Conservation (phyloP, 208 protist genomes). For the Leishmania guyanensis region DNA sequence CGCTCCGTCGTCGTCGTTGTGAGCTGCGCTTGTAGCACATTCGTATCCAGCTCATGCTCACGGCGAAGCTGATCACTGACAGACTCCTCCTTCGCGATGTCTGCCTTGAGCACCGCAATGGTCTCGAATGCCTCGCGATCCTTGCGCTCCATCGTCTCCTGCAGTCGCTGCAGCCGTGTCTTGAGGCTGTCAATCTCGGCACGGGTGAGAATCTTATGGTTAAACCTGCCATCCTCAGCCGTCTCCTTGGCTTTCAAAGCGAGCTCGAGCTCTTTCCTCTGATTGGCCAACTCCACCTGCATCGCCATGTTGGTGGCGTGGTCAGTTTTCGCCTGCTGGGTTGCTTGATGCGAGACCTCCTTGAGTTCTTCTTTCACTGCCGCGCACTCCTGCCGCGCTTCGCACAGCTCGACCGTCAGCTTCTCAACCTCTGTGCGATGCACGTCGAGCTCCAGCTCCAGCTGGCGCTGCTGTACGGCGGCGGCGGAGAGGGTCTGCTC, state of each 20-base stretch:
- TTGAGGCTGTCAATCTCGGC: slow-evolving; percentile 85
- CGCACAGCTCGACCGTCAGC: slow-evolving; percentile 47
- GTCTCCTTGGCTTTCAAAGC: slow-evolving; percentile 50
- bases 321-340: slow-evolving; percentile 76
- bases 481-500: slow-evolving; percentile 50
- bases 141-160: slow-evolving; percentile 78
- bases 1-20: slow-evolving; percentile 25
- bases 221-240: slow-evolving; percentile 60
- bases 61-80: slow-evolving; percentile 33
- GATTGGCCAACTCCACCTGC: slow-evolving; percentile 74
- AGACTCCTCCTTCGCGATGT: slow-evolving; percentile 45
- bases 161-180: slow-evolving; percentile 66
- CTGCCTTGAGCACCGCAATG: slow-evolving; percentile 64
- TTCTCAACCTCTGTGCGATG: slow-evolving; percentile 70
- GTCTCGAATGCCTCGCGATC: slow-evolving; percentile 78
- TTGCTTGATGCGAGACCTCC: slow-evolving; percentile 37
- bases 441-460: slow-evolving; percentile 77
- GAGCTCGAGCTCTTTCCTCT: slow-evolving; percentile 63
- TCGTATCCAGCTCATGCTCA: slow-evolving; percentile 31
- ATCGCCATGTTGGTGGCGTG: slow-evolving; percentile 71
- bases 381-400: slow-evolving; percentile 36
- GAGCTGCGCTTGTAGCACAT: slow-evolving; percentile 36
- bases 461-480: slow-evolving; percentile 65
- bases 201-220: slow-evolving; percentile 59
- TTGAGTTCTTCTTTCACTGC: slow-evolving; percentile 39